phyloP scores from a whole-genome alignment of 2,329 filamentous ascomycete species.

The Fusarium albosuccineum region DNA sequence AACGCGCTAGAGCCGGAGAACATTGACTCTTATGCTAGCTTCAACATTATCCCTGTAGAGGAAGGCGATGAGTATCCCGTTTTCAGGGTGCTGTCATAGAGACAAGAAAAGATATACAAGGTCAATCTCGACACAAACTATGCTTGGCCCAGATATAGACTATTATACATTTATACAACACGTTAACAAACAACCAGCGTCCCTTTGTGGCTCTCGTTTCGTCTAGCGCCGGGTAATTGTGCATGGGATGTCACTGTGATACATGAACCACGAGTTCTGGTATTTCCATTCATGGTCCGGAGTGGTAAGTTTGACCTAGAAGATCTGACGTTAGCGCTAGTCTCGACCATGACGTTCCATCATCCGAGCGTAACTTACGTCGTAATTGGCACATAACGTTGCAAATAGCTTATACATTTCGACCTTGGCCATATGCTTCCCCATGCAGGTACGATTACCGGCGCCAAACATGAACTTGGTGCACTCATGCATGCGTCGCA shows the following conservation, averaged over 20 bases:
- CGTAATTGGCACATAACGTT: constrained; percentile 30
- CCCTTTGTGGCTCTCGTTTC: too few species aligned
- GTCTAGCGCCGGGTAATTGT: constrained; percentile 14
- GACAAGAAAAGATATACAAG: not conserved
- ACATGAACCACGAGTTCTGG: constrained; percentile 40
- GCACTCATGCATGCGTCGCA: constrained; percentile 31
- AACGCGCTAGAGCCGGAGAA: constrained; percentile 50
- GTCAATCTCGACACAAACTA: not conserved
- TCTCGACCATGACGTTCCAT: not conserved
- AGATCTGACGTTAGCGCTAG: not conserved
- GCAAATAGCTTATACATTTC: constrained; percentile 40
- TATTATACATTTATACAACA: not conserved
- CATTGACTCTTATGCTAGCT: constrained; percentile 50
- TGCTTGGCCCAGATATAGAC: not conserved
- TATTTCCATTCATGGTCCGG: constrained; percentile 27
- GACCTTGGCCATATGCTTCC: constrained; percentile 35
- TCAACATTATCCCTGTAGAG: constrained; percentile 47
- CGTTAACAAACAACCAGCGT: not conserved
- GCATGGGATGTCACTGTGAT: constrained; percentile 37
- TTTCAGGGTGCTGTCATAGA: constrained; percentile 36
- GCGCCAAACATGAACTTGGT: constrained; percentile 38
- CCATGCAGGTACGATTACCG: constrained; percentile 34
- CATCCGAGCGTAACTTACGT: constrained; percentile 13
- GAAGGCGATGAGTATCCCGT: constrained; percentile 50
- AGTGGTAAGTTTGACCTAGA: constrained; percentile 20